phyloP scores from a whole-genome alignment of 352 stramenopile species.

The Pythium biforme region DNA sequence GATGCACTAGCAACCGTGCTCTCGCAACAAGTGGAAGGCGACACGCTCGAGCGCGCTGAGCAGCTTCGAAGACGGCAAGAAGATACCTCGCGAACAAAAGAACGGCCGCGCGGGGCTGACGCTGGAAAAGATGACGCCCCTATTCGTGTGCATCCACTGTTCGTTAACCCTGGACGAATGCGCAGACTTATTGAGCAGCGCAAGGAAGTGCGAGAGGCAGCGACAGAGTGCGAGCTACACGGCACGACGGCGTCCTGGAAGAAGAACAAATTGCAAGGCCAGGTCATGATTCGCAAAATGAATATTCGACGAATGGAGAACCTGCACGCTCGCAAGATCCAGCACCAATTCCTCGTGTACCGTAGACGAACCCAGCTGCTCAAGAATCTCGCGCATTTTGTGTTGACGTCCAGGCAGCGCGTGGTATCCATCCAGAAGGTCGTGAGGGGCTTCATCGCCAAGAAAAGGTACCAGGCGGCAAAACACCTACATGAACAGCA shows the following conservation, averaged over 20 bases:
- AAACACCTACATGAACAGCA: constrained; percentile 28
- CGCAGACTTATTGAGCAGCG: constrained; percentile 37
- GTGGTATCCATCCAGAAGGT: constrained; percentile 55
- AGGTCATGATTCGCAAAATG: constrained; percentile 46
- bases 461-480: constrained; percentile 33
- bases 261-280: constrained; percentile 48
- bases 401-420: constrained; percentile 29
- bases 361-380: constrained; percentile 35
- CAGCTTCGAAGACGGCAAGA: constrained; percentile 57
- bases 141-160: constrained; percentile 1
- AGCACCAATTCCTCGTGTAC: constrained; percentile 50
- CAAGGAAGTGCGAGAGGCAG: constrained; percentile 28
- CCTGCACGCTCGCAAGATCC: constrained; percentile 46
- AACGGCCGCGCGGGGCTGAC: background rate
- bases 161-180: constrained; percentile 38
- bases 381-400: constrained; percentile 36
- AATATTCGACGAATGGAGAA: constrained; percentile 40
- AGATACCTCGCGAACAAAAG: constrained; percentile 28
- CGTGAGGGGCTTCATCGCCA: constrained; percentile 46
- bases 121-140: background rate
- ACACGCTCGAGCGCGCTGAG: constrained; percentile 28
- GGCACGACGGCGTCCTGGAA: constrained; percentile 24
- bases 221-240: constrained; percentile 34
- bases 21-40: constrained; percentile 23
- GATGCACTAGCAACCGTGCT: constrained; percentile 41